Conservation (phyloP, 768 basidiomycete genomes). For the Boletellus sp. region DNA sequence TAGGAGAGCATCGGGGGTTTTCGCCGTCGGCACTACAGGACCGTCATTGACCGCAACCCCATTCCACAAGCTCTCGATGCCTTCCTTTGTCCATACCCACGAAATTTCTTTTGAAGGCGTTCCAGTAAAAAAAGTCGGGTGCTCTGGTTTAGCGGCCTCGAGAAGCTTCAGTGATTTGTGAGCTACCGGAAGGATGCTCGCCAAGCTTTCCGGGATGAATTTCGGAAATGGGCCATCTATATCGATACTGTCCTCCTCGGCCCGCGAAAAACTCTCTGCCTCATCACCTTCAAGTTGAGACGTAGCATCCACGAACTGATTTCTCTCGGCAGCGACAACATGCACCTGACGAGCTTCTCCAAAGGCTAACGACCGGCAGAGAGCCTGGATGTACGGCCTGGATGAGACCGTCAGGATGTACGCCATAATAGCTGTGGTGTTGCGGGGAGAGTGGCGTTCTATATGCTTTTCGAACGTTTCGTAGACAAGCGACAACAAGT, state of each 20-base stretch:
- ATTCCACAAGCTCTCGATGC: slow-evolving; percentile 10
- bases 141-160: slow-evolving; percentile 59
- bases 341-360: slow-evolving; percentile 28
- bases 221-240: slow-evolving; percentile 49
- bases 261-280: slow-evolving; percentile 37
- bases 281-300: slow-evolving; percentile 29
- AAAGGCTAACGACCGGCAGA: slow-evolving; percentile 61
- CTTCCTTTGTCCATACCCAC: slow-evolving; percentile 39
- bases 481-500: slow-evolving; percentile 62
- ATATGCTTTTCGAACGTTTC: slow-evolving; percentile 50
- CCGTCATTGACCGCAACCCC: neutral
- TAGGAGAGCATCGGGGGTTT: neutral
- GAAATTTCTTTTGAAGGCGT: slow-evolving; percentile 39
- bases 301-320: slow-evolving; percentile 14
- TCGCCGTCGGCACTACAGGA: neutral
- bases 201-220: slow-evolving; percentile 56
- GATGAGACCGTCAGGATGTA: slow-evolving; percentile 66
- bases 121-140: slow-evolving; percentile 48
- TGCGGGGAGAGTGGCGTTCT: slow-evolving; percentile 46
- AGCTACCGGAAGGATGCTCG: slow-evolving; percentile 56
- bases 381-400: slow-evolving; percentile 53
- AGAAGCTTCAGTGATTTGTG: slow-evolving; percentile 67
- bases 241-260: slow-evolving; percentile 38
- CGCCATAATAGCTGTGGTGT: slow-evolving; percentile 54
- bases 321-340: slow-evolving; percentile 14